A percentile compares a stretch with the other conserved stretches of the same genome.
Conservation (phyloP, 2,329 filamentous ascomycete species). For the Shiraia sp. region DNA sequence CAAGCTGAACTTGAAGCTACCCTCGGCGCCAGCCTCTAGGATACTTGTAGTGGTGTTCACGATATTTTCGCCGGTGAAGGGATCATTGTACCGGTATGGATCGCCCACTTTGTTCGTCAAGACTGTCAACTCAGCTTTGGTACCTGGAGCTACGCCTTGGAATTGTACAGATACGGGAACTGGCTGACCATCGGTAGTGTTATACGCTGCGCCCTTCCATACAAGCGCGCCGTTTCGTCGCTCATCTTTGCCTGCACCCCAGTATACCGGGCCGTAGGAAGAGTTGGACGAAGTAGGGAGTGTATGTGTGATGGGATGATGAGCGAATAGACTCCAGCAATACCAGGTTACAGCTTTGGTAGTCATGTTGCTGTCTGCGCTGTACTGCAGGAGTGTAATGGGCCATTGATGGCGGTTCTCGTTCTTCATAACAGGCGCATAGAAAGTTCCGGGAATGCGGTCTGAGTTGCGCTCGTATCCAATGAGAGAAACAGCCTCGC, state of each 20-base stretch:
- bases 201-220: slow-evolving; percentile 56
- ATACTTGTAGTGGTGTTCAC: slow-evolving; percentile 25
- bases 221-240: slow-evolving; percentile 35
- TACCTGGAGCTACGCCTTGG: slow-evolving; percentile 30
- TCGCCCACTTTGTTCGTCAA: slow-evolving; percentile 47
- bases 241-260: slow-evolving; percentile 48
- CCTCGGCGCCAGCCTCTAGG: slow-evolving; percentile 44
- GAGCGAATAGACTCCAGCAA: slow-evolving; percentile 48
- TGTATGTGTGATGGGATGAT: slow-evolving; percentile 49
- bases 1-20: slow-evolving; percentile 57
- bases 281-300: slow-evolving; percentile 46
- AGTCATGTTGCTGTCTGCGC: slow-evolving; percentile 43
- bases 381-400: slow-evolving; percentile 47
- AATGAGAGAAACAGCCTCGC: slow-evolving; percentile 67
- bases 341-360: slow-evolving; percentile 37
- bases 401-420: slow-evolving; percentile 42
- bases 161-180: slow-evolving; percentile 33
- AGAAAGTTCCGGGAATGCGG: slow-evolving; percentile 56
- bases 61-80: slow-evolving; percentile 52
- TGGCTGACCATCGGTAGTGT: slow-evolving; percentile 45
- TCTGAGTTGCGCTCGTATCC: slow-evolving; percentile 68
- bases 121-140: slow-evolving; percentile 45
- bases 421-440: slow-evolving; percentile 41
- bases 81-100: slow-evolving; percentile 49
- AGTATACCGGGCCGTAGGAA: slow-evolving; percentile 50